Evolutionary conservation across 352 stramenopile species (phyloP).

Genomic region (Phytophthora sojae): DNA sequence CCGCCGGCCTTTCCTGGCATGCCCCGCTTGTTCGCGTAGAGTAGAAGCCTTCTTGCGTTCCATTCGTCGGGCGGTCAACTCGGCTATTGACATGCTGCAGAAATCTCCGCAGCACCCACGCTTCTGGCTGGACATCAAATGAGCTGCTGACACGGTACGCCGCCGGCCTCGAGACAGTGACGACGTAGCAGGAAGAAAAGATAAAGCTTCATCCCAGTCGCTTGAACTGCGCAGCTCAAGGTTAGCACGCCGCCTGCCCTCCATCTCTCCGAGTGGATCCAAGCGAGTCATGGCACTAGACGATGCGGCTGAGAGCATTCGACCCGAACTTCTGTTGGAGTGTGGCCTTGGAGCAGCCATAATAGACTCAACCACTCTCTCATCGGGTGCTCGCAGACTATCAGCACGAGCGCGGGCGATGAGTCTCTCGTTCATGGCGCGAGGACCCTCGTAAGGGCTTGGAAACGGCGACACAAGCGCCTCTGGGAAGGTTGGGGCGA

Average conservation of each 20-base stretch:
- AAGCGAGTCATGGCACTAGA: constrained; percentile 27
- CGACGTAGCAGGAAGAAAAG: constrained; percentile 61
- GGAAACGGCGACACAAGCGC: constrained; percentile 10
- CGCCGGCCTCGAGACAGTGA: constrained; percentile 62
- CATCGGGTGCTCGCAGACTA: constrained; percentile 54
- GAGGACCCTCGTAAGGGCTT: constrained; percentile 57
- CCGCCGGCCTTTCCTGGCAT: constrained; percentile 30
- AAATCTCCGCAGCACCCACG: constrained; percentile 77
- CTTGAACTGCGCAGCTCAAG: constrained; percentile 39
- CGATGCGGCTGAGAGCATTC: constrained; percentile 40
- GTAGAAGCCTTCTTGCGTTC: constrained; percentile 39
- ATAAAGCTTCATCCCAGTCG: constrained; percentile 65
- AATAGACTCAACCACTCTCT: constrained; percentile 79
- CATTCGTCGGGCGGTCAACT: constrained; percentile 53
- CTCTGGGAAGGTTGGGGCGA: constrained; percentile 18
- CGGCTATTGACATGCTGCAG: constrained; percentile 55
- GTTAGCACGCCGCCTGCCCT: constrained; percentile 25
- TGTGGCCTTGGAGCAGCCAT: constrained; percentile 58
- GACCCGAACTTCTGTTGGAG: constrained; percentile 27
- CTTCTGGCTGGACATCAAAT: constrained; percentile 81
- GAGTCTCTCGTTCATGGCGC: constrained; percentile 69
- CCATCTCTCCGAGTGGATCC: constrained; percentile 51
- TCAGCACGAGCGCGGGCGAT: constrained; percentile 66
- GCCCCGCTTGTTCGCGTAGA: constrained; percentile 11
- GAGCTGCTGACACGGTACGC: constrained; percentile 63